Base-by-base conservation (phyloP, 768 basidiomycete species). In the Auriscalpium vulgare region DNA sequence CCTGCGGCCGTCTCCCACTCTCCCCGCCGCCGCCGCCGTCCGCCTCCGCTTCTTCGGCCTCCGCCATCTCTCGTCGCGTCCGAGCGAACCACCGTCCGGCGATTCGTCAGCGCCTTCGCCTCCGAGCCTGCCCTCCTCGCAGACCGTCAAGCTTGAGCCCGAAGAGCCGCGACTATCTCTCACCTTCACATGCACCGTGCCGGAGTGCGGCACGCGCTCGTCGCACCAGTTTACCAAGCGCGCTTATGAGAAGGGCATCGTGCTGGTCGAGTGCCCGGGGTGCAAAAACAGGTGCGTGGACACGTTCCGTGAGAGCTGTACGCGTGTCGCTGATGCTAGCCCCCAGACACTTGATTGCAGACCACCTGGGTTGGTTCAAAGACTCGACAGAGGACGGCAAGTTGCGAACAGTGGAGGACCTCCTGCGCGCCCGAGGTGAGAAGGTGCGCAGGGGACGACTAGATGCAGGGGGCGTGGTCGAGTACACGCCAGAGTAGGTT, bases 291-390 rank as follows among this genome's bases (percentile, higher is more conserved):
- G 95, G 89, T 92, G 66, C 53, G 84, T 71, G 10, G 48, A 23
- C 29, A 29, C 29, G 29, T 29, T 29, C 29, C 4, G 29, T 5
- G 29, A 29, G 29, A 29, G 29, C 7, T 7, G 29, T 4, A 29
- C 29, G 29, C 29, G 29, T 29, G 34, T 21, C n/a, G 29, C 44
- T 54, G 36, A 47, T 40, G 11, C 23, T 45, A 16, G 23, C 17
- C 13, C 29, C 21, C 58, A 91, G 88, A 35, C 88, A 91, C 68
- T 72, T 94, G 10, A 91, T 93, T 61, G 93, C 93, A 4, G 93
- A 95, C 66, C 85, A 95, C 63, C 71, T 95, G 11, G 88, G 88
- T 1, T 95, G 93, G 93, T 95, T 95, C 74, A 85, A 90, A 63
- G 90, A 93, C 34, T 79, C 72, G 34, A 92, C 87, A 6, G 71